Percentiles rank a stretch among this genome's conserved stretches.
phyloP scores from a whole-genome alignment of 306 rosid genomes.

The Trifolium subterraneum region DNA sequence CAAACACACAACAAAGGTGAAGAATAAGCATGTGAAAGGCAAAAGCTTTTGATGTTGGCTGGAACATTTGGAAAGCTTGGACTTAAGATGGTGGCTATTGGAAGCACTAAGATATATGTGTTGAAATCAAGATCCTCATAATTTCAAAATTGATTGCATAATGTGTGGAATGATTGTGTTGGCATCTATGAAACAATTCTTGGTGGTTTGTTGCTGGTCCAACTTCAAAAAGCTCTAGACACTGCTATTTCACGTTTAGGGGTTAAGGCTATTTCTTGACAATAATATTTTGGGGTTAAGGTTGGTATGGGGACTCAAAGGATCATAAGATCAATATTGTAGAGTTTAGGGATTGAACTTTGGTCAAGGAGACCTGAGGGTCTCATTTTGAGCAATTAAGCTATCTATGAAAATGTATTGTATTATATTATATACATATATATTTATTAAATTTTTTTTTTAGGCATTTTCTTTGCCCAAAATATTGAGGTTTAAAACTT shows the following conservation, averaged over 20 bases:
- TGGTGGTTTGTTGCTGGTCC: conserved; percentile 37
- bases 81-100: conserved; percentile 10
- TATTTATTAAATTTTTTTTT: no score
- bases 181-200: conserved; percentile 38
- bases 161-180: conserved; percentile 47
- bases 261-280: neutral
- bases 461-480: no score
- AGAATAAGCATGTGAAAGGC: conserved; percentile 6
- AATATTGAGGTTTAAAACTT: no score
- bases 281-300: no score
- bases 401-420: no score
- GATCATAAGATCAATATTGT: no score
- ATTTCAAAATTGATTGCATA: conserved; percentile 30
- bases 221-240: neutral
- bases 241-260: neutral
- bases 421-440: no score
- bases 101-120: conserved; percentile 35
- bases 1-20: no score
- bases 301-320: neutral
- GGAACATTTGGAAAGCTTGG: conserved; percentile 9
- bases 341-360: no score
- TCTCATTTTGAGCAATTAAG: no score
- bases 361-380: no score
- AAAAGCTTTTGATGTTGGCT: neutral
- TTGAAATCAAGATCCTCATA: conserved; percentile 41